A percentile compares a stretch with the other conserved stretches of the same genome.
Evolutionary conservation across 345 rosid genomes (phyloP).

Genomic region (Dovyalis caffra): DNA sequence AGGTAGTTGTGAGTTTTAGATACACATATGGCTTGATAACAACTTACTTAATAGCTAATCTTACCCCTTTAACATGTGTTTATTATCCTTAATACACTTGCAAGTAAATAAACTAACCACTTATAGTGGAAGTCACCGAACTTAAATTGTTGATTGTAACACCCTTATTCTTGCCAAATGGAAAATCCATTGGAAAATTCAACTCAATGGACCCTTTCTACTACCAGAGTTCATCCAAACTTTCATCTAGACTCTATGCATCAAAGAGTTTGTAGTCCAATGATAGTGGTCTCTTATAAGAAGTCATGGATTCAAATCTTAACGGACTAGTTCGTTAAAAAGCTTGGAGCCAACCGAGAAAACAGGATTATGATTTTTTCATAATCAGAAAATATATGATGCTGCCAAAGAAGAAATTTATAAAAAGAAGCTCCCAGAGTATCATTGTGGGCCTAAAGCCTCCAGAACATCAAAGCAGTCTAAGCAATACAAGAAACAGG

Average conservation of each 20-base stretch:
- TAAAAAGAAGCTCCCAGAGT: slow-evolving; percentile 48
- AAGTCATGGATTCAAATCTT: too few relatives aligned
- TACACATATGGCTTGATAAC: too few relatives aligned
- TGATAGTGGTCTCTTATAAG: too few relatives aligned
- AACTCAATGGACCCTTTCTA: slow-evolving; percentile 11
- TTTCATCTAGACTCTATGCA: slow-evolving; percentile 32
- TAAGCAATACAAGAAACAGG: slow-evolving; percentile 69
- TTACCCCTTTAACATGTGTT: too few relatives aligned
- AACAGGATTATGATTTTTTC: slow-evolving; percentile 73
- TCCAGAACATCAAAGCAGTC: slow-evolving; percentile 71
- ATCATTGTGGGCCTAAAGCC: slow-evolving; percentile 81
- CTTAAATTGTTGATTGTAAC: too few relatives aligned
- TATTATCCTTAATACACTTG: too few relatives aligned
- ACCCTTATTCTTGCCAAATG: slow-evolving; percentile 80
- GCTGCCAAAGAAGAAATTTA: slow-evolving; percentile 59
- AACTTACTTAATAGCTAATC: too few relatives aligned
- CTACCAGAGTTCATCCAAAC: slow-evolving; percentile 34
- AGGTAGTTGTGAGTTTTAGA: too few relatives aligned
- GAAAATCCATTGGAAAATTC: slow-evolving; percentile 25
- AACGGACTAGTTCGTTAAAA: too few relatives aligned
- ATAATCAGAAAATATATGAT: slow-evolving; percentile 64
- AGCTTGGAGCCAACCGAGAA: slow-evolving; percentile 75
- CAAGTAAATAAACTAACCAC: too few relatives aligned
- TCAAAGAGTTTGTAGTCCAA: slow-evolving; percentile 87
- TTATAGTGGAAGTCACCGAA: too few relatives aligned